These are phyloP conservation scores for Inosperma sp. DNA, from an alignment of 768 basidiomycete species.

Conservation along the genomic window DNA sequence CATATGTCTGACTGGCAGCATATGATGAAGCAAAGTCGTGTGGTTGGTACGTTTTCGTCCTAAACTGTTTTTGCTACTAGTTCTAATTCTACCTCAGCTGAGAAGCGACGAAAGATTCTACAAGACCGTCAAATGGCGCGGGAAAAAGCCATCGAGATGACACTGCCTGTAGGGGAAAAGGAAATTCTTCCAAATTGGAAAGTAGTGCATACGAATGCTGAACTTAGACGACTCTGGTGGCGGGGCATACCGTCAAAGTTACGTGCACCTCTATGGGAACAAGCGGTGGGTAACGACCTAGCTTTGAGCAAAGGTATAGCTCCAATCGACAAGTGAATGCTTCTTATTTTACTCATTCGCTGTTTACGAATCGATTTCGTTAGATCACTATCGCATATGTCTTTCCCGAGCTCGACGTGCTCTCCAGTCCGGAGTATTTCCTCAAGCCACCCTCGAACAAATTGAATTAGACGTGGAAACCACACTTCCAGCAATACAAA, in stretches of 20 bases:
- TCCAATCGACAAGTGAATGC: slow-evolving; percentile 12
- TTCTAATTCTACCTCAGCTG: slow-evolving; percentile 44
- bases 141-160: slow-evolving; percentile 67
- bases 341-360: slow-evolving; percentile 15
- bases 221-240: slow-evolving; percentile 79
- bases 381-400: slow-evolving; percentile 71
- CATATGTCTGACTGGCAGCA: slow-evolving; percentile 82
- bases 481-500: slow-evolving; percentile 73
- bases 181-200: slow-evolving; percentile 82
- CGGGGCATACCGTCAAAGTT: slow-evolving; percentile 79
- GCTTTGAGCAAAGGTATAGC: slow-evolving; percentile 73
- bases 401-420: slow-evolving; percentile 71
- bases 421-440: slow-evolving; percentile 60
- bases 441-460: slow-evolving; percentile 50
- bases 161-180: slow-evolving; percentile 70
- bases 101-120: slow-evolving; percentile 59
- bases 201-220: slow-evolving; percentile 59
- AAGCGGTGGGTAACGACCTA: slow-evolving; percentile 78
- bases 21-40: slow-evolving; percentile 82
- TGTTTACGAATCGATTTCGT: slow-evolving; percentile 3
- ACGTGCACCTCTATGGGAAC: slow-evolving; percentile 78
- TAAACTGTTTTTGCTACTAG: slow-evolving; percentile 4
- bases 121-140: slow-evolving; percentile 59
- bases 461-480: slow-evolving; percentile 73
- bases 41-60: slow-evolving; percentile 50